Evolutionary conservation across 192 early-diverging fungal species (phyloP).

Genomic region (Mortierella alpina): DNA sequence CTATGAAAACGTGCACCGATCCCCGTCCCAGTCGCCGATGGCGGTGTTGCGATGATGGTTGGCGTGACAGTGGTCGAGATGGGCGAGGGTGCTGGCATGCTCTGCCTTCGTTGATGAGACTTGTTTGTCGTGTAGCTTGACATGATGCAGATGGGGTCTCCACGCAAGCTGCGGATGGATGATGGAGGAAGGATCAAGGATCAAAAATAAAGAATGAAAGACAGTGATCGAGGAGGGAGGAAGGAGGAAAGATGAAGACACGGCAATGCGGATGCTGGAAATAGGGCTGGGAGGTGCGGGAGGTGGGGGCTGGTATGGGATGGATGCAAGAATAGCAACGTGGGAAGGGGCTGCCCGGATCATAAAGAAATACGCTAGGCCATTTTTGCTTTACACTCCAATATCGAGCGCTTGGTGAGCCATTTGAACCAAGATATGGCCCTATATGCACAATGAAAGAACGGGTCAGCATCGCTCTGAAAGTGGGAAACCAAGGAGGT

Average conservation of each 20-base stretch:
- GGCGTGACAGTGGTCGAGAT: slow-evolving; percentile 44
- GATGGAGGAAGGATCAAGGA: not conserved
- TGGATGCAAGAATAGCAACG: not conserved
- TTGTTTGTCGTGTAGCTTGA: slow-evolving; percentile 26
- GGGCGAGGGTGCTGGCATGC: slow-evolving; percentile 42
- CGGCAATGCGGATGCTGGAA: not conserved
- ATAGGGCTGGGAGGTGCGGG: not conserved
- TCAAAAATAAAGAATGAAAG: not conserved
- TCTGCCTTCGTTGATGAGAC: slow-evolving; percentile 39
- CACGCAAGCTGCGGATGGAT: not conserved
- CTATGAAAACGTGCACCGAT: slow-evolving; percentile 36
- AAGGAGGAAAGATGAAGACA: not conserved
- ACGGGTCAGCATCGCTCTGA: no score
- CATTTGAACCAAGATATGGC: no score
- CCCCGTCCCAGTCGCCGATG: slow-evolving; percentile 47
- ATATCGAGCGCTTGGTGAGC: no score
- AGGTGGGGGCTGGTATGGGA: not conserved
- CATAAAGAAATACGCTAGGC: no score
- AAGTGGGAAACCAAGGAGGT: no score
- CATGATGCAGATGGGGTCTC: slow-evolving; percentile 9
- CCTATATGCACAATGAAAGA: no score
- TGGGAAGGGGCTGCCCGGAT: no score
- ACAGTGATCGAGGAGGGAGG: not conserved
- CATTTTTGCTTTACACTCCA: no score
- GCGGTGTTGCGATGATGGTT: slow-evolving; percentile 49